phyloP scores from a whole-genome alignment of 176 grass and related monocot genomes.

The Raddia guianensis region DNA sequence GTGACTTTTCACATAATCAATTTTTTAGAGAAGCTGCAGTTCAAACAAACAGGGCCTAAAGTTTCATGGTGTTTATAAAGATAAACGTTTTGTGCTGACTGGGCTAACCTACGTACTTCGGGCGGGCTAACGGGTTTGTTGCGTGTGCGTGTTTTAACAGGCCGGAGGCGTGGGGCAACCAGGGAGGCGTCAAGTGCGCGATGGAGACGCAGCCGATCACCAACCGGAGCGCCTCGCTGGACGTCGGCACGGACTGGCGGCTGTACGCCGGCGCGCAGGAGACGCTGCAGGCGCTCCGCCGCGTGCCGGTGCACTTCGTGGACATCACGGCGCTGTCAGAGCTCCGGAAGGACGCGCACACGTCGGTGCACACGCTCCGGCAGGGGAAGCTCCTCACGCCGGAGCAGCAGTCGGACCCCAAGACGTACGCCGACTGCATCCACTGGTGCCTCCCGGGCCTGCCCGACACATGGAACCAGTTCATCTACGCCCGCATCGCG shows the following conservation, averaged over 20 bases:
- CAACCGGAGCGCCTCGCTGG: slow-evolving; percentile 58
- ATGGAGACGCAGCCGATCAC: slow-evolving; percentile 72
- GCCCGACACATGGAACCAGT: slow-evolving; percentile 79
- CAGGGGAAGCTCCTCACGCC: slow-evolving; percentile 76
- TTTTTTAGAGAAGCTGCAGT: too few species aligned
- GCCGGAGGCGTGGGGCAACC: slow-evolving; percentile 80
- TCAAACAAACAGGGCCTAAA: too few species aligned
- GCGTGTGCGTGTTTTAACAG: slow-evolving; percentile 29
- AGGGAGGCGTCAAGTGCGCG: slow-evolving; percentile 87
- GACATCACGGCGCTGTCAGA: slow-evolving; percentile 81
- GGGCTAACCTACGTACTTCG: not conserved
- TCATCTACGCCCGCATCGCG: slow-evolving; percentile 64
- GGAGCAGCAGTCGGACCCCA: slow-evolving; percentile 71
- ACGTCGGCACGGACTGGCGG: slow-evolving; percentile 79
- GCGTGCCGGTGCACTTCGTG: slow-evolving; percentile 62
- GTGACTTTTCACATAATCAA: too few species aligned
- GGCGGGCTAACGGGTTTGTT: not conserved
- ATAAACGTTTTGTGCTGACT: too few species aligned
- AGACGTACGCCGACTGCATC: slow-evolving; percentile 72
- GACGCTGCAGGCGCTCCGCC: slow-evolving; percentile 43
- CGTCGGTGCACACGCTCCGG: slow-evolving; percentile 81
- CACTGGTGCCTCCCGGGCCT: slow-evolving; percentile 85
- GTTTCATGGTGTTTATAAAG: too few species aligned
- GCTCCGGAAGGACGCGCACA: slow-evolving; percentile 84
- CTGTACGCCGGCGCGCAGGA: slow-evolving; percentile 63